These are phyloP conservation scores for Cruciata laevipes DNA, from an alignment of 257 asterid species.

Conservation along the genomic window DNA sequence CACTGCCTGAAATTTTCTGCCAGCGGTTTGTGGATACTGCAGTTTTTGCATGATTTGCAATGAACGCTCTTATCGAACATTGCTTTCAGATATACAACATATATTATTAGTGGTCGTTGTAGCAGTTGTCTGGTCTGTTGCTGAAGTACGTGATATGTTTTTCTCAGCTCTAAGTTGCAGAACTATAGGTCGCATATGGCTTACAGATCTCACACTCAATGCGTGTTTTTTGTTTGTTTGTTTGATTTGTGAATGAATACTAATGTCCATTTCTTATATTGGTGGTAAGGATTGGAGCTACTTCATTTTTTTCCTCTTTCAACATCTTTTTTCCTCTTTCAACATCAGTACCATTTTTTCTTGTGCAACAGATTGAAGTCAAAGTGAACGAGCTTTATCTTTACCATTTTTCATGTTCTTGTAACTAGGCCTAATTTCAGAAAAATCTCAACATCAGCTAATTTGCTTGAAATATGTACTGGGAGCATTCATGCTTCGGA, in stretches of 20 bases:
- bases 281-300: neutral
- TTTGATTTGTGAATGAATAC: neutral
- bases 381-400: neutral
- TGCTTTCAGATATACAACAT: neutral
- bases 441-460: slow-evolving; percentile 49
- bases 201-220: neutral
- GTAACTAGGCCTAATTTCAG: slow-evolving; percentile 49
- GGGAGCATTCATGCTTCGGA: slow-evolving; percentile 91
- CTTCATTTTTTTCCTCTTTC: neutral
- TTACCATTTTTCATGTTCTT: slow-evolving; percentile 7
- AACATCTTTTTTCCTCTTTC: neutral
- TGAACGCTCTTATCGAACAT: neutral
- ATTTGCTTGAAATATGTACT: slow-evolving; percentile 59
- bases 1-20: slow-evolving; percentile 1
- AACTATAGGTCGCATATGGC: neutral
- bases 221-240: neutral
- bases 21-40: neutral
- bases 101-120: neutral
- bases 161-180: neutral
- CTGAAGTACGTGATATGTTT: neutral
- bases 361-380: neutral
- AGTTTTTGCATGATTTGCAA: neutral
- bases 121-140: neutral
- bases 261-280: neutral
- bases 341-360: neutral